Evolutionary conservation across 108 stramenopile genomes (phyloP), one percentile per base, ranked within the genome.

Genomic region (Skeletonema marinoi): DNA sequence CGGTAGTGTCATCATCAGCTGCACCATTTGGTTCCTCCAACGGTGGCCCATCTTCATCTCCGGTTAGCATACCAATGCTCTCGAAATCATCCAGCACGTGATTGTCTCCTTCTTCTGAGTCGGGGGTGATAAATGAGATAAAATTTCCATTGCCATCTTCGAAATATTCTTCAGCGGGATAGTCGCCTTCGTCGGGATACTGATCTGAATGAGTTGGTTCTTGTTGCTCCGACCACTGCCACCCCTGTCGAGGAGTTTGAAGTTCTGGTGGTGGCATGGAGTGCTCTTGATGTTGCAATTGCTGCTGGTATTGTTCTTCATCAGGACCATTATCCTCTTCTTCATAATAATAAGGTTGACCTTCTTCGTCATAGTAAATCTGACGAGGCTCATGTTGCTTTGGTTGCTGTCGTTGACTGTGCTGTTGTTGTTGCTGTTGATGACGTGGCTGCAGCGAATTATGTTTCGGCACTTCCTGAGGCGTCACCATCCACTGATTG

Each of bases 1-100:
- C 79, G 32, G 73, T 73, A 19, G 73, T 73, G 35, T 80, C 79
- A 48, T 80, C 79, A 46, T 46, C 44, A 3, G 44, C 44, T 46
- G 16, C 4, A 9, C 64, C 78, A 65, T 13, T 14, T 3, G 1
- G 21, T 3, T 32, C 21, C 17, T 36, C n/a, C 0, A 59, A 13
- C 4, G 60, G 67, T 7, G 50, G 65, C 13, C 38, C 72, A 8
- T 80, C 67, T 17, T 69, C 66, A 13, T 80, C 79, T 8, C 60
- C 73, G 4, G 79, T 80, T 6, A 80, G 68, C 29, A 67, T 73
- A 25, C 62, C 60, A 54, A 50, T 50, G 29, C 51, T 54, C 50
- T 25, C 56, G 33, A 29, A 54, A 30, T 59, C 74, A 1, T n/a
- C 16, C 44, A 46, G 16, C 16, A 46, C 14, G 56, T 71, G 25